Evolutionary conservation across 495 filamentous ascomycete species (phyloP), one percentile per base, ranked within the genome.

Genomic region (Cercophora samala): DNA sequence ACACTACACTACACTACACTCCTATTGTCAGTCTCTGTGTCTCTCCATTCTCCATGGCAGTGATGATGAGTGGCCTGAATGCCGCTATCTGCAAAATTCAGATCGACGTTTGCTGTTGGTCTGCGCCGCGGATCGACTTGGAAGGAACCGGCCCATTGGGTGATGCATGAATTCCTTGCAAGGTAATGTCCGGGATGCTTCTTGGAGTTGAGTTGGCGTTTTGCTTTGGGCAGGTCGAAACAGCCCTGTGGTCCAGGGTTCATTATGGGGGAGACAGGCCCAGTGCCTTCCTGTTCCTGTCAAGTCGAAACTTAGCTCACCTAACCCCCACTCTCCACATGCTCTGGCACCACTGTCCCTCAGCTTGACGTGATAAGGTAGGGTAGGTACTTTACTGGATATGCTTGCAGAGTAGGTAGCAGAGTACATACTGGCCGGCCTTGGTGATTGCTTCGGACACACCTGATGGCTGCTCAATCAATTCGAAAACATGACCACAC

Each of bases 151-250:
- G 53, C 53, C 18, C 53, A 23, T 23, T 56, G 53, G 53, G 53
- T 56, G n/a, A 21, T 56, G 53, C 53, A 56, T 56, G 53, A 56
- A 56, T 56, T 56, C 53, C n/a, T 23, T 56, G 53, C 53, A 46
- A 46, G 37, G 15, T 56, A 56, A 56, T 23, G 53, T 56, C n/a
- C 53, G 37, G 37, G 37, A 18, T 46, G 37, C 53, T 56, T 23
- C 9, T 56, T 23, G 22, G 22, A 21, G n/a, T 56, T 56, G 8
- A n/a, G 17, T 8, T 8, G 4, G n/a, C 4, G 8, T 56, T 5
- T 18, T 56, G n/a, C 5, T 56, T 56, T 56, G 53, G 53, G 53
- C 53, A 56, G 53, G 53, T 56, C n/a, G 37, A 46, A n/a, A 46
- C 9, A 46, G 37, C 37, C 37, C 37, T 46, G 37, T 46, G 37